phyloP scores from a whole-genome alignment of 2,329 filamentous ascomycete species.

The Claviceps africana region DNA sequence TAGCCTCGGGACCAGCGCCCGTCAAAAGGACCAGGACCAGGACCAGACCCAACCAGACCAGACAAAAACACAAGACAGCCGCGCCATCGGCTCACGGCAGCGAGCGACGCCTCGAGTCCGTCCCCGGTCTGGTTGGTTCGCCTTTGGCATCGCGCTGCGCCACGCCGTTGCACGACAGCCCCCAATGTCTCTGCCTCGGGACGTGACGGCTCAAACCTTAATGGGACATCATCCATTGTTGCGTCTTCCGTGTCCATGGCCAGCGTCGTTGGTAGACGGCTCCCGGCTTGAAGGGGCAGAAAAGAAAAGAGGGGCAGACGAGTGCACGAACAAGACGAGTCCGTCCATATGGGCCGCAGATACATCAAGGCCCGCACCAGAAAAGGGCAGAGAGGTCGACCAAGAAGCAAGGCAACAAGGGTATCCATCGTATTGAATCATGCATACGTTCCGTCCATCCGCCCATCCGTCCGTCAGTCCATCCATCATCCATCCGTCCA shows the following conservation, averaged over 20 bases:
- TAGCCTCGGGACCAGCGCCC: no score
- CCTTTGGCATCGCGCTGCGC: not conserved
- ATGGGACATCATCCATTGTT: not conserved
- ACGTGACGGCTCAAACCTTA: not conserved
- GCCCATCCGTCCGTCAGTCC: slow-evolving; percentile 18
- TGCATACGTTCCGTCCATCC: slow-evolving; percentile 28
- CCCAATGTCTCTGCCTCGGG: not conserved
- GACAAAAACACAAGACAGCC: no score
- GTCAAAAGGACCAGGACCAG: no score
- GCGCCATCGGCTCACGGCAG: not conserved
- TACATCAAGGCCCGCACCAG: not conserved
- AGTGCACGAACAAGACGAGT: not conserved
- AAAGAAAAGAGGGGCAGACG: not conserved
- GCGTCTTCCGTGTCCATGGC: no score
- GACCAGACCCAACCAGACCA: no score
- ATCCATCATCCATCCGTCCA: no score
- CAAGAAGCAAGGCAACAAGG: slow-evolving; percentile 20
- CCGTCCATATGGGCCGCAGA: no score
- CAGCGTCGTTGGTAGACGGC: no score
- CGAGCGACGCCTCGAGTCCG: not conserved
- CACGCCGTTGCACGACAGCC: not conserved
- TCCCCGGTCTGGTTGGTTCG: not conserved
- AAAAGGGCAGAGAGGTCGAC: slow-evolving; percentile 5
- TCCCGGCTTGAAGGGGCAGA: no score
- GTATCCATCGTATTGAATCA: slow-evolving; percentile 32